Evolutionary conservation across 2,329 filamentous ascomycete species (phyloP).

Genomic region (Alternaria gansuensis): DNA sequence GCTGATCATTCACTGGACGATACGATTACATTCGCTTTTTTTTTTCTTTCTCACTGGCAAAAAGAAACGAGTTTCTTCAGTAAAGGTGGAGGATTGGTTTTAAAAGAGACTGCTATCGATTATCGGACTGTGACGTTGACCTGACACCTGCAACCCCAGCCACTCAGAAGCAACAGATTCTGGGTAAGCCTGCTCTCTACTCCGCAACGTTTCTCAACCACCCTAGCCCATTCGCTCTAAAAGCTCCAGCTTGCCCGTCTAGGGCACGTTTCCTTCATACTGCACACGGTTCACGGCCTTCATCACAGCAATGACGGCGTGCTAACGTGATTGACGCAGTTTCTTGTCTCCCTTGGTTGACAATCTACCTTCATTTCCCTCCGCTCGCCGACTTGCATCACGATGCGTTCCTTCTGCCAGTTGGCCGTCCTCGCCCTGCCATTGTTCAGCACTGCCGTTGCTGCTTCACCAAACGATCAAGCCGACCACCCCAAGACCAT

Average conservation of each 20-base stretch:
- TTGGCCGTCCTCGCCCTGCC: slow-evolving; percentile 46
- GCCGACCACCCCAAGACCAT: slow-evolving; percentile 25
- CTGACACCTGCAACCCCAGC: slow-evolving; percentile 12
- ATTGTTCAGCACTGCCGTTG: slow-evolving; percentile 37
- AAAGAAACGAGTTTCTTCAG: neutral
- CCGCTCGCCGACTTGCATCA: slow-evolving; percentile 10
- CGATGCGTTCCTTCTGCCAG: slow-evolving; percentile 46
- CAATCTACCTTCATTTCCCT: slow-evolving; percentile 16
- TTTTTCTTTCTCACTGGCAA: neutral
- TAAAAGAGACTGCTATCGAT: slow-evolving; percentile 11
- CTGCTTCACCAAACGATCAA: slow-evolving; percentile 32
- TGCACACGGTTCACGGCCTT: slow-evolving; percentile 15
- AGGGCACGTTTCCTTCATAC: slow-evolving; percentile 15
- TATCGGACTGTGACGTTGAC: slow-evolving; percentile 15
- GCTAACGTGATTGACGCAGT: slow-evolving; percentile 34
- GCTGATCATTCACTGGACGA: neutral
- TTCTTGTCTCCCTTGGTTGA: slow-evolving; percentile 19
- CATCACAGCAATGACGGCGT: slow-evolving; percentile 18
- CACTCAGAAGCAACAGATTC: slow-evolving; percentile 23
- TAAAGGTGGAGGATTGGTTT: neutral
- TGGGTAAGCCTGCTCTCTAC: slow-evolving; percentile 23
- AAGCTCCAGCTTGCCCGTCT: neutral
- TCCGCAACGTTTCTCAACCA: slow-evolving; percentile 17
- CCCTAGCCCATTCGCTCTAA: slow-evolving; percentile 12
- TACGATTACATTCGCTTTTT: slow-evolving; percentile 1